Evolutionary conservation across 2,329 filamentous ascomycete genomes (phyloP).

Genomic region (Microcyclospora pomicola): DNA sequence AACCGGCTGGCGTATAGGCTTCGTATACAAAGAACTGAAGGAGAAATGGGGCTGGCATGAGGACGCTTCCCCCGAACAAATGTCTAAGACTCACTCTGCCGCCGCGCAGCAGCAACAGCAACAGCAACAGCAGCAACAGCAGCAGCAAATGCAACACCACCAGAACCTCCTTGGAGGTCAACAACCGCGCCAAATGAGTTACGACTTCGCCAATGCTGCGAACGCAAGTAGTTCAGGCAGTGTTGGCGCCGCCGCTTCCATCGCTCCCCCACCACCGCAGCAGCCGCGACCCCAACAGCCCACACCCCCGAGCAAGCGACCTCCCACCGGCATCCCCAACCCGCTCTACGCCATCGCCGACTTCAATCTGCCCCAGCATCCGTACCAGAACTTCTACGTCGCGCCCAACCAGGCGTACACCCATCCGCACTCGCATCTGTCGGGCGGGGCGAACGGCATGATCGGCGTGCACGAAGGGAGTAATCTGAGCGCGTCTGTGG

Average conservation of each 20-base stretch:
- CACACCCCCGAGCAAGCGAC: slow-evolving; percentile 11
- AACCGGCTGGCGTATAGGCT: slow-evolving; percentile 64
- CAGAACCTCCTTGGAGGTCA: slow-evolving; percentile 3
- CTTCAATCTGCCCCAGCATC: slow-evolving; percentile 64
- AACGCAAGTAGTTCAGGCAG: slow-evolving; percentile 7
- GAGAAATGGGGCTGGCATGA: slow-evolving; percentile 64
- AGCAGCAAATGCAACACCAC: slow-evolving; percentile 17
- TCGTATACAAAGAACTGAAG: slow-evolving; percentile 59
- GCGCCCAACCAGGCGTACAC: slow-evolving; percentile 35
- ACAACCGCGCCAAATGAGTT: slow-evolving; percentile 6
- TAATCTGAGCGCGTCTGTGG: too few species aligned
- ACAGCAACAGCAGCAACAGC: slow-evolving; percentile 16
- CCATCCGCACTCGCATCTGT: too few species aligned
- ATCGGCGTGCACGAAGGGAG: too few species aligned
- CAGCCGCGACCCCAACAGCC: slow-evolving; percentile 8
- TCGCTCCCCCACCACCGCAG: slow-evolving; percentile 18
- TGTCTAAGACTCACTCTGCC: slow-evolving; percentile 23
- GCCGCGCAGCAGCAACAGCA: slow-evolving; percentile 12
- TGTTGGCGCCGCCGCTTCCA: slow-evolving; percentile 8
- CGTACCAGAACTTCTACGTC: slow-evolving; percentile 69
- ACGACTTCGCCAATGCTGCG: background rate
- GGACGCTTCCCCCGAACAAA: slow-evolving; percentile 25
- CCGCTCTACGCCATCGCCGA: slow-evolving; percentile 59
- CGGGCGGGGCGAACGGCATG: too few species aligned
- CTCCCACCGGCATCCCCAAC: slow-evolving; percentile 46